These are phyloP conservation scores for Cupressus sempervirens DNA, from an alignment of 75 land plant species.

Conservation along the genomic window DNA sequence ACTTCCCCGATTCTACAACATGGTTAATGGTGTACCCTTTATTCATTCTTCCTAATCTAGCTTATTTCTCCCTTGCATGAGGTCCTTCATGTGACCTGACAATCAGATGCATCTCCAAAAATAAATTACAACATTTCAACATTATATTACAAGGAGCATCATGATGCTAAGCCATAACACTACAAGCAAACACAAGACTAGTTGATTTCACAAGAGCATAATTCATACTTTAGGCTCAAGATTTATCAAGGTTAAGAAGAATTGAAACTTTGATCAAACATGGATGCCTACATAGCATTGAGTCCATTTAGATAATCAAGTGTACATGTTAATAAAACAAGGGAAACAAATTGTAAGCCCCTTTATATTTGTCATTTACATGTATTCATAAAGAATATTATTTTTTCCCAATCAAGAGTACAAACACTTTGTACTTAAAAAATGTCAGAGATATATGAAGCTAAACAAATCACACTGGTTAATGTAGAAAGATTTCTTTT, in stretches of 20 bases:
- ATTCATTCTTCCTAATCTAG: constrained; percentile 62
- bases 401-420: neutral
- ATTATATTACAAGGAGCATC: constrained; percentile 7
- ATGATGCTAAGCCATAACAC: neutral
- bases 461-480: neutral
- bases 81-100: constrained; percentile 98
- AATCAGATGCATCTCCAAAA: constrained; percentile 55
- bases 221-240: neutral
- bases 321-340: neutral
- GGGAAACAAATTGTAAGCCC: neutral
- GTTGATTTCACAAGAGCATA: neutral
- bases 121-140: constrained; percentile 13
- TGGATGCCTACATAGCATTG: neutral
- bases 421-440: neutral
- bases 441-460: neutral
- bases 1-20: constrained; percentile 76
- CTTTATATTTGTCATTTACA: neutral
- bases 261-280: neutral
- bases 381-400: neutral
- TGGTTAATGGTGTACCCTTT: constrained; percentile 93
- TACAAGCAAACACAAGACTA: neutral
- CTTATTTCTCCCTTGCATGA: constrained; percentile 84
- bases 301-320: neutral
- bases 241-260: neutral
- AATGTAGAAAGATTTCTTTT: too few relatives aligned